phyloP scores from a whole-genome alignment of 2,329 filamentous ascomycete genomes.

The Chaetomium sp. region DNA sequence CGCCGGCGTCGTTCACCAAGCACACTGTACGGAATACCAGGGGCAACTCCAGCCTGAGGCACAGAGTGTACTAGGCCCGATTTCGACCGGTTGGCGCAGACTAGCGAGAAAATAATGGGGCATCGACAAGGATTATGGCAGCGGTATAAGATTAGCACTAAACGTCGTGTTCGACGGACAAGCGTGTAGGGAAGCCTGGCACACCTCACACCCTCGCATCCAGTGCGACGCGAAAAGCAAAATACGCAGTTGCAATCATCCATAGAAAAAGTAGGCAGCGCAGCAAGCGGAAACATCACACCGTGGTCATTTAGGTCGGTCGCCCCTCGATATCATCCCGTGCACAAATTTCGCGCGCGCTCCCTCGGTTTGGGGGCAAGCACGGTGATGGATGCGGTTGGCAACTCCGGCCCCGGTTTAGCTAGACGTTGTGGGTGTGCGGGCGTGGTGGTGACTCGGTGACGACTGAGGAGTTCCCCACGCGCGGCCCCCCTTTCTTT shows the following conservation, averaged over 20 bases:
- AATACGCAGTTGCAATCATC: neutral
- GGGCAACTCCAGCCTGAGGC: neutral
- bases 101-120: constrained; percentile 15
- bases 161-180: constrained; percentile 1
- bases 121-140: constrained; percentile 17
- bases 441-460: too few species aligned
- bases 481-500: too few species aligned
- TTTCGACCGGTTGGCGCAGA: constrained; percentile 16
- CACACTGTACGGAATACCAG: constrained; percentile 1
- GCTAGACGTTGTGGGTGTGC: too few species aligned
- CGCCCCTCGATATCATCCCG: too few species aligned
- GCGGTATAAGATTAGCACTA: constrained; percentile 16
- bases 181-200: neutral
- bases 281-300: too few species aligned
- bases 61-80: constrained; percentile 10
- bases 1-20: neutral
- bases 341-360: too few species aligned
- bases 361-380: too few species aligned
- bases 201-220: constrained; percentile 1
- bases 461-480: too few species aligned
- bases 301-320: neutral
- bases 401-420: too few species aligned
- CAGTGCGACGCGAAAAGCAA: constrained; percentile 3
- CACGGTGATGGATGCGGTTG: too few species aligned
- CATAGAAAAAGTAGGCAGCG: neutral